Evolutionary conservation across 768 basidiomycete genomes (phyloP), one percentile per base, ranked within the genome.

Genomic region (Podaxis mareebaensis): DNA sequence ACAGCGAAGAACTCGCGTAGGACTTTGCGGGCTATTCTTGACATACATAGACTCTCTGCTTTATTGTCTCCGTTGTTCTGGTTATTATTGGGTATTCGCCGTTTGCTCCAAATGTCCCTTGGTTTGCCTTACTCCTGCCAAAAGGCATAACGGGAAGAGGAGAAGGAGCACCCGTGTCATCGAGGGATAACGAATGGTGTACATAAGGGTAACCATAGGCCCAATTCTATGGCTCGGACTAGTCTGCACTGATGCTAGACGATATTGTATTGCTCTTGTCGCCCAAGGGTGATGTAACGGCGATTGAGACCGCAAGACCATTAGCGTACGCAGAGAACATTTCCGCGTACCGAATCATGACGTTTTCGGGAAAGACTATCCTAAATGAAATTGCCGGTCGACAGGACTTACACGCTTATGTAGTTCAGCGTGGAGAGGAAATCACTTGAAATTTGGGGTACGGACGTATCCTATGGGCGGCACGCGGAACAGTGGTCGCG

Each of bases 61-160:
- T 30, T 54, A 62, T 62, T 48, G 61, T 26, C 61, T 55, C 59
- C 59, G 59, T 12, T 53, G 36, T 60, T 60, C 59, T 26, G 48
- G 51, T 39, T 60, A 60, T 60, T 60, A 60, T 60, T 60, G 59
- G 59, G 22, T 60, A 60, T 53, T 53, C 59, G 59, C 59, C 59
- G 51, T 60, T 60, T 60, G 15, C 59, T 42, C 59, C 59, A 60
- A 53, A 24, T 12, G 36, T 60, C 59, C 13, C 33, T 53, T 22
- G 20, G 56, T 26, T 28, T 40, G 10, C 56, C 56, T 40, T 60
- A 36, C 39, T 13, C 48, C 59, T 39, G 36, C 51, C 48, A 52
- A 52, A 59, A 26, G 54, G 51, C 13, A 53, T 52, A 38, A 60
- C 30, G 49, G 51, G 58, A 60, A 60, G 33, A 24, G 48, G 38